phyloP scores from a whole-genome alignment of 2,329 filamentous ascomycete species.

The Aspergillus quadricinctus region DNA sequence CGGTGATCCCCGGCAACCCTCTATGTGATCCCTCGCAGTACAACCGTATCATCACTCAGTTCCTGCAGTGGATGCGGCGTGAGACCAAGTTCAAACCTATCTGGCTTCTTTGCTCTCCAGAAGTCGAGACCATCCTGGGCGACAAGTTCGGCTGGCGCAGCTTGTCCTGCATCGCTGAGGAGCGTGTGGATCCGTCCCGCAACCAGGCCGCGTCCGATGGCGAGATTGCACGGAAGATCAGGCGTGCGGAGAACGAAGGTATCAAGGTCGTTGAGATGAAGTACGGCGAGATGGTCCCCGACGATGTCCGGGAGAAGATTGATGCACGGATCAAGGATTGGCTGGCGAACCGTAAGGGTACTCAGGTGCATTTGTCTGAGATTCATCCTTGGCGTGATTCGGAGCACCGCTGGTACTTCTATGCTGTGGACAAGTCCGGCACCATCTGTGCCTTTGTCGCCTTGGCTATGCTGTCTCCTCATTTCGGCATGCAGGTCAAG shows the following conservation, averaged over 20 bases:
- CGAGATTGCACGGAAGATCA: slow-evolving; percentile 68
- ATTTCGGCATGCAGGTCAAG: slow-evolving; percentile 89
- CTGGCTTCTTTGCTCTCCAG: slow-evolving; percentile 81
- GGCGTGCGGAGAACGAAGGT: slow-evolving; percentile 76
- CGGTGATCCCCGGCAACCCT: slow-evolving; percentile 81
- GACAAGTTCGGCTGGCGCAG: slow-evolving; percentile 81
- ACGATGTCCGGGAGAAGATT: slow-evolving; percentile 64
- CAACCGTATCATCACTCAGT: slow-evolving; percentile 65
- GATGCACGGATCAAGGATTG: slow-evolving; percentile 74
- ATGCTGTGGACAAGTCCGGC: slow-evolving; percentile 68
- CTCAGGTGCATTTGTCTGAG: slow-evolving; percentile 85
- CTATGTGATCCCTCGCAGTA: slow-evolving; percentile 79
- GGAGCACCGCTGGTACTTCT: slow-evolving; percentile 80
- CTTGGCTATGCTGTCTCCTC: slow-evolving; percentile 72
- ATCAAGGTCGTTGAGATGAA: slow-evolving; percentile 73
- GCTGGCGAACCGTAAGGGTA: slow-evolving; percentile 74
- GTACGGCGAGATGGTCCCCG: slow-evolving; percentile 58
- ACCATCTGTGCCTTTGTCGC: slow-evolving; percentile 74
- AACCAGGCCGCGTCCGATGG: slow-evolving; percentile 63
- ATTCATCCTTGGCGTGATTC: slow-evolving; percentile 83
- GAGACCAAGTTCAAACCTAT: slow-evolving; percentile 71
- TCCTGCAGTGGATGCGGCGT: slow-evolving; percentile 69
- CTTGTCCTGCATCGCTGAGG: slow-evolving; percentile 81
- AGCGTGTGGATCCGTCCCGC: slow-evolving; percentile 72
- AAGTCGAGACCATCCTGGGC: slow-evolving; percentile 74